These are phyloP conservation scores for Adansonia madagascariensis DNA, from an alignment of 441 rosid genomes.

Conservation along the genomic window DNA sequence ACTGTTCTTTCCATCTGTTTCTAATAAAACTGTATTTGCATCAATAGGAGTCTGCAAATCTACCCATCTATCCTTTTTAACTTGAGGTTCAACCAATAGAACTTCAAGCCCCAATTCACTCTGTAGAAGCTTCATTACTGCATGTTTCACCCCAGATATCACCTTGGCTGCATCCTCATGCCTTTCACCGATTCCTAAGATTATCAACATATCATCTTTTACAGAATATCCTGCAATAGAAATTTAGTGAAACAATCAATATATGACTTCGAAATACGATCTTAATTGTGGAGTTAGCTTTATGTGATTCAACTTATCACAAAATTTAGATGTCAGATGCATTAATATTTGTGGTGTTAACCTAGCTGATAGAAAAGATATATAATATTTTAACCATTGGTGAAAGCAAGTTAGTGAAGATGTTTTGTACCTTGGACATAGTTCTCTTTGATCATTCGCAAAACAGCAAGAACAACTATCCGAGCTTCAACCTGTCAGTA, in stretches of 20 bases:
- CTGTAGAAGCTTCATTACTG: conserved; percentile 57
- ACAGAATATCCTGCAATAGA: conserved; percentile 63
- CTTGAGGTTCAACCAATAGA: conserved; percentile 40
- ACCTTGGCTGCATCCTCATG: conserved; percentile 35
- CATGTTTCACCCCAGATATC: conserved; percentile 51
- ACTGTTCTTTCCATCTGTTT: conserved; percentile 33
- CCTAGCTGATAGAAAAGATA: neutral
- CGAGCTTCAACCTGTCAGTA: conserved; percentile 83
- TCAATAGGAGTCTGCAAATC: conserved; percentile 20
- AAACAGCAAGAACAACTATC: conserved; percentile 85
- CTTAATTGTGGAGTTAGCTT: neutral
- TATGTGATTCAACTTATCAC: neutral
- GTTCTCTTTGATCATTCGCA: conserved; percentile 89
- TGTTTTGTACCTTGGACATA: conserved; percentile 52
- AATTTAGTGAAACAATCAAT: conserved; percentile 15
- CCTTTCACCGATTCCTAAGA: conserved; percentile 53
- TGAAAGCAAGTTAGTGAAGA: conserved; percentile 2
- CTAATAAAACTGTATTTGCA: conserved; percentile 38
- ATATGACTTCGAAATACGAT: neutral
- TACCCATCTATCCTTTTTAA: conserved; percentile 9
- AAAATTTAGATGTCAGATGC: conserved; percentile 5
- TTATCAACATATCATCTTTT: conserved; percentile 75
- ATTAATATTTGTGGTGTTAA: neutral
- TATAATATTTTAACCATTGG: neutral
- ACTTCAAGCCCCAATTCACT: conserved; percentile 77